Evolutionary conservation across 495 filamentous ascomycete genomes (phyloP).

Genomic region (Aspergillus hancockii): DNA sequence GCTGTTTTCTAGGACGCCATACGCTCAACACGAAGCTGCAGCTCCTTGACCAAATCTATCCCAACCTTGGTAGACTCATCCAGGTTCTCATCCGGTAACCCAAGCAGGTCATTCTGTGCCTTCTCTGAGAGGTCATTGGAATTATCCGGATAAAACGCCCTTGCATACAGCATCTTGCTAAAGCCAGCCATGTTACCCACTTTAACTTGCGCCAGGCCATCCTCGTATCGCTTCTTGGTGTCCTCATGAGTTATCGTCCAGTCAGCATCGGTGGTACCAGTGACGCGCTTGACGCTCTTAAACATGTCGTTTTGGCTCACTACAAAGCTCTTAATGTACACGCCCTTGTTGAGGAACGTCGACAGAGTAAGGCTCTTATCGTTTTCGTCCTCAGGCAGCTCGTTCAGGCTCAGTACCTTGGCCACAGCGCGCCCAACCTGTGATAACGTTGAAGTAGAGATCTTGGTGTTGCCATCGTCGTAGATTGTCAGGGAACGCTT

Average conservation of each 20-base stretch:
- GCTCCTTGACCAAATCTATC: slow-evolving; percentile 31
- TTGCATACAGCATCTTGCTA: slow-evolving; percentile 51
- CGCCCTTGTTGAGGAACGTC: slow-evolving; percentile 40
- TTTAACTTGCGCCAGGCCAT: slow-evolving; percentile 43
- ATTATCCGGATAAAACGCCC: slow-evolving; percentile 48
- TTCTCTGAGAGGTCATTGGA: slow-evolving; percentile 36
- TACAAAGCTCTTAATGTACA: slow-evolving; percentile 50
- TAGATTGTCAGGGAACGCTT: slow-evolving; percentile 45
- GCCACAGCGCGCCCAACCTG: slow-evolving; percentile 52
- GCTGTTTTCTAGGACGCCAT: slow-evolving; percentile 8
- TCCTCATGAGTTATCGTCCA: slow-evolving; percentile 55
- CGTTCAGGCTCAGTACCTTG: slow-evolving; percentile 43
- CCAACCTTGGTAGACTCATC: slow-evolving; percentile 52
- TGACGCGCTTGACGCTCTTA: slow-evolving; percentile 55
- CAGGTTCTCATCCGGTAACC: slow-evolving; percentile 56
- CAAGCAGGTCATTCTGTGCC: slow-evolving; percentile 50
- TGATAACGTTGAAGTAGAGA: slow-evolving; percentile 41
- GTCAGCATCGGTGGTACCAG: slow-evolving; percentile 44
- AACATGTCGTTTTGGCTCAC: slow-evolving; percentile 57
- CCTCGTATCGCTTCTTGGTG: slow-evolving; percentile 43
- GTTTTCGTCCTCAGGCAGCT: slow-evolving; percentile 49
- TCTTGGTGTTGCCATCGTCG: slow-evolving; percentile 50
- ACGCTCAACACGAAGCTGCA: slow-evolving; percentile 10
- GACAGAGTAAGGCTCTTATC: slow-evolving; percentile 36
- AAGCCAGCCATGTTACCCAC: slow-evolving; percentile 50